A percentile compares a stretch with the other conserved stretches of the same genome.
These are phyloP conservation scores for Paraleonurus japonicus DNA, from an alignment of 257 asterid genomes.

Conservation along the genomic window DNA sequence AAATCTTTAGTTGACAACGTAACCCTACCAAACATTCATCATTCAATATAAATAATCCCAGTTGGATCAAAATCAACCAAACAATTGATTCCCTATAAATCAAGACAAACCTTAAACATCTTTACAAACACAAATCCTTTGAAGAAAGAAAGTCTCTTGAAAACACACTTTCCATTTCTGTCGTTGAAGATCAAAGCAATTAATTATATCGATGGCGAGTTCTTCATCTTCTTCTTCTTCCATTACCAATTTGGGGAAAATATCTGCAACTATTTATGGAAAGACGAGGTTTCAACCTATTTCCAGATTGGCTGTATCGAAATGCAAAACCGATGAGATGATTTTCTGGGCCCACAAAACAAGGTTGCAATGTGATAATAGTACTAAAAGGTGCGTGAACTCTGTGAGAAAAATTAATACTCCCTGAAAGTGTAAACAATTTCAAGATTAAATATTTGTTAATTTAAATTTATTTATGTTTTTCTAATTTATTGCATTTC, in stretches of 20 bases:
- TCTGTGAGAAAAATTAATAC: not conserved
- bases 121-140: not conserved
- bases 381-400: constrained; percentile 20
- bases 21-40: not conserved
- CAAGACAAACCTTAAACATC: not conserved
- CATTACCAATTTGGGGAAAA: constrained; percentile 4
- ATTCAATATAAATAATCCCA: not conserved
- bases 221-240: constrained; percentile 21
- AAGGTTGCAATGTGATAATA: constrained; percentile 4
- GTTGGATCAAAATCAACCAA: not conserved
- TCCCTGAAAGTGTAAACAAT: not conserved
- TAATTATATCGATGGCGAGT: constrained; percentile 30
- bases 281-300: constrained; percentile 33
- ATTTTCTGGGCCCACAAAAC: constrained; percentile 13
- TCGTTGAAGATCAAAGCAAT: not conserved
- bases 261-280: not conserved
- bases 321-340: constrained; percentile 15
- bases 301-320: constrained; percentile 29
- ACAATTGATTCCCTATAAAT: constrained; percentile 10
- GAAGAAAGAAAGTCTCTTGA: not conserved
- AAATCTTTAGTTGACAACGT: constrained; percentile 1
- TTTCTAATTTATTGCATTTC: constrained; percentile 3
- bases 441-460: not conserved
- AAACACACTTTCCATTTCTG: not conserved
- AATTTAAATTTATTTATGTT: not conserved